Conservation (phyloP, 75 land plant genomes). For the Pinus albicaulis region DNA sequence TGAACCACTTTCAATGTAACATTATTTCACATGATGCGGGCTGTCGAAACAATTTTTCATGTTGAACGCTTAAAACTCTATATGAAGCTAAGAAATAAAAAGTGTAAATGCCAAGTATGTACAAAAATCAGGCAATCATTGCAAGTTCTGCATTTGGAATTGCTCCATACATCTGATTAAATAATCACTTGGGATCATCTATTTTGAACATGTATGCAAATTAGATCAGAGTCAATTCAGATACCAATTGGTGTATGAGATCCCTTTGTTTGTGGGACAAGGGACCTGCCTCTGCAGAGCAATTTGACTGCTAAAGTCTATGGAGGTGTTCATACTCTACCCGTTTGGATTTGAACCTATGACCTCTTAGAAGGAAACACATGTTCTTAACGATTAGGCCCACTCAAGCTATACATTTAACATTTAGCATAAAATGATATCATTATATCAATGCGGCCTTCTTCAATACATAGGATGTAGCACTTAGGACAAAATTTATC, state of each 20-base stretch:
- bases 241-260: no score
- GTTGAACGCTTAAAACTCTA: background rate
- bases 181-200: background rate
- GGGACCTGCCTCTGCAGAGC: no score
- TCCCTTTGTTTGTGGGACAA: no score
- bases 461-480: background rate
- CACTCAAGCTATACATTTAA: background rate
- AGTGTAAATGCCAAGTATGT: background rate
- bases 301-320: no score
- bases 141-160: conserved; percentile 1
- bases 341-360: no score
- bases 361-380: no score
- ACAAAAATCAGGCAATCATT: conserved; percentile 1
- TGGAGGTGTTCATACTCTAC: no score
- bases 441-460: background rate
- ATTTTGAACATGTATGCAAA: background rate
- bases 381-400: no score
- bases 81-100: conserved; percentile 5
- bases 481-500: background rate
- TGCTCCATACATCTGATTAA: background rate
- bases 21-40: no score
- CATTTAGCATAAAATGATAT: background rate
- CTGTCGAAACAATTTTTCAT: background rate
- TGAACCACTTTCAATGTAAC: no score
- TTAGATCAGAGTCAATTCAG: background rate